A percentile compares a stretch with the other conserved stretches of the same genome.
These are phyloP conservation scores for Teratosphaeria epicoccoides DNA, from an alignment of 2,329 filamentous ascomycete genomes.

Conservation along the genomic window DNA sequence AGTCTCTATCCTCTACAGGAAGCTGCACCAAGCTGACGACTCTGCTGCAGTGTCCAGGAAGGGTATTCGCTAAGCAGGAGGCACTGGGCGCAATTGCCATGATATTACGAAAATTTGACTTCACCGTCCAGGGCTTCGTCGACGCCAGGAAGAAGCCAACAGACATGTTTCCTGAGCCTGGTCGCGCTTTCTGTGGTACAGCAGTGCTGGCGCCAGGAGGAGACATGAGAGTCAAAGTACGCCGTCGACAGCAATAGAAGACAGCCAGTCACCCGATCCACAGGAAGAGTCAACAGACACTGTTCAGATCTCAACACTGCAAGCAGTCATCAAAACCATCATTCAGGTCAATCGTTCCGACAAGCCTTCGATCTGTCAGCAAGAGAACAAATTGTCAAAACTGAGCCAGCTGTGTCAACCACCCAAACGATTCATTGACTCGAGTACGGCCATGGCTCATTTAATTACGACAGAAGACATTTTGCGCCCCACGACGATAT, in stretches of 20 bases:
- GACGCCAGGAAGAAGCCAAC: conserved; percentile 14
- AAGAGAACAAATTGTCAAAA: too few relatives aligned
- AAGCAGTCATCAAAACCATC: too few relatives aligned
- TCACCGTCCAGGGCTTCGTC: conserved; percentile 17
- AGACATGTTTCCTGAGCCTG: conserved; percentile 13
- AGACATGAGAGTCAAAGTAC: conserved; percentile 17
- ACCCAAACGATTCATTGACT: too few relatives aligned
- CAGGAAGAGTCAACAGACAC: too few relatives aligned
- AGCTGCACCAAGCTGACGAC: background rate
- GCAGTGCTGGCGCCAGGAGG: conserved; percentile 18
- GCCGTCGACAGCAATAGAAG: background rate
- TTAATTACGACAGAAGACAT: too few relatives aligned
- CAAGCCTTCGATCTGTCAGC: too few relatives aligned
- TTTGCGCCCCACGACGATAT: too few relatives aligned
- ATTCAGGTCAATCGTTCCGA: too few relatives aligned
- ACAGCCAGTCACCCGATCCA: too few relatives aligned
- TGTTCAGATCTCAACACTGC: too few relatives aligned
- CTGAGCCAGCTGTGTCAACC: too few relatives aligned
- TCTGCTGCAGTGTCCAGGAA: conserved; percentile 2
- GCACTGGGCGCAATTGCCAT: conserved; percentile 18
- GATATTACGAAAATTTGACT: conserved; percentile 17
- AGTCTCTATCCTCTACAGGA: conserved; percentile 15
- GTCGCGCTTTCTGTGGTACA: conserved; percentile 14
- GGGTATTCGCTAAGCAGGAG: conserved; percentile 23
- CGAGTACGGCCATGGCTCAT: too few relatives aligned